Evolutionary conservation across 2,329 filamentous ascomycete genomes (phyloP), one percentile per base, ranked within the genome.

Genomic region (Neoscytalidium dimidiatum): DNA sequence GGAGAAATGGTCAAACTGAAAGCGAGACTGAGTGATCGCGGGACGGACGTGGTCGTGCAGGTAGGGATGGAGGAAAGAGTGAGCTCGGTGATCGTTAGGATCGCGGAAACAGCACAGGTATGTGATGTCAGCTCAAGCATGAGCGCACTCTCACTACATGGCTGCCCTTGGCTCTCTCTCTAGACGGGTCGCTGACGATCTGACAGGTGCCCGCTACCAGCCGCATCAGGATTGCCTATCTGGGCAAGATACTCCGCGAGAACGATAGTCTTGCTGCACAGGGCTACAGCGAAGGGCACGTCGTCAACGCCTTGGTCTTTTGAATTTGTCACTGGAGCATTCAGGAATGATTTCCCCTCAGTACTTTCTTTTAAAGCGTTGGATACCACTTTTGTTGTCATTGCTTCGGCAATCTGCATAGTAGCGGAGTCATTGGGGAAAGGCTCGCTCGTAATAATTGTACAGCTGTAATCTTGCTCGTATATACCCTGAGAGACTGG

Each of bases 241-340:
- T 95, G 77, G 94, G 94, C 69, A 92, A 88, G 74, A 86, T 94
- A 58, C 84, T 97, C 51, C 88, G 88, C 68, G 91, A 94, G 68
- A 83, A 84, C 62, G 75, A 85, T 21, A 84, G 89, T 0, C 80
- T 97, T 19, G 77, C 82, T 49, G 84, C 85, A 3, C 90, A 95
- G 70, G 90, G 90, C 56, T 97, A 92, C 91, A 86, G 88, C 70
- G 83, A 85, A 67, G 90, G 88, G 38, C 85, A 95, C 73, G 82
- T 95, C 35, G 79, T 96, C 63, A 95, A 94, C 74, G 92, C 90
- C 23, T 81, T 95, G 66, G 86, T 95, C 62, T 88, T 81, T 64
- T 62, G 65, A 64, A 66, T 11, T 51, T 65, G 31, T 63, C 66
- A 31, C 17, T 6, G 28, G 49, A 19, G 29, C 17, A 35, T 13